These are phyloP conservation scores for Leptographium procerum DNA, from an alignment of 2,329 filamentous ascomycete species.

Conservation along the genomic window DNA sequence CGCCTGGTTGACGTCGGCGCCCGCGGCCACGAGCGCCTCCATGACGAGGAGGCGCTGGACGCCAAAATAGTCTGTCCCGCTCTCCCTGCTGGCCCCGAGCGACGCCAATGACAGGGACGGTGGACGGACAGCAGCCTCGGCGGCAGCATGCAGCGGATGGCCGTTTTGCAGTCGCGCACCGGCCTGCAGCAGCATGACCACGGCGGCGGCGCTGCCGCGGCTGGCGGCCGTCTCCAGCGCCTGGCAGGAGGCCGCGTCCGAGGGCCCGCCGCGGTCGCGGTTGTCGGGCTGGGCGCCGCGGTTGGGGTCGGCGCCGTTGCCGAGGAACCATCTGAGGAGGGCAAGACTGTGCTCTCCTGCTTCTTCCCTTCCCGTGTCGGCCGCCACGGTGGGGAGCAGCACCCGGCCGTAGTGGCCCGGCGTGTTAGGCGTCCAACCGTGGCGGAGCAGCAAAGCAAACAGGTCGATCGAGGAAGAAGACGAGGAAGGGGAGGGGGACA, in stretches of 20 bases:
- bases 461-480: background rate
- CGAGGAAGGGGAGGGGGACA: too few species aligned
- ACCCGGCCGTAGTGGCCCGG: background rate
- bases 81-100: too few species aligned
- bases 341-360: background rate
- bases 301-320: conserved; percentile 1
- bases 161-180: background rate
- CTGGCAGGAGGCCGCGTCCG: background rate
- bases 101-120: background rate
- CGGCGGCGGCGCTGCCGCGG: background rate
- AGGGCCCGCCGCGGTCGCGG: background rate
- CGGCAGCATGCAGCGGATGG: background rate
- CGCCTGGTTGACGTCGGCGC: background rate
- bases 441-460: background rate
- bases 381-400: background rate
- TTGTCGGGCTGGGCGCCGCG: background rate
- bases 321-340: background rate
- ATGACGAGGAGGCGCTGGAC: background rate
- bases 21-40: background rate
- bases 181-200: background rate
- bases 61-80: background rate
- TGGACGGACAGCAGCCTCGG: background rate
- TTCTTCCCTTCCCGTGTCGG: background rate
- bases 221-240: background rate
- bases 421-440: conserved; percentile 1